These are phyloP conservation scores for Fusarium verrucosum DNA, from an alignment of 2,329 filamentous ascomycete genomes.

Conservation along the genomic window DNA sequence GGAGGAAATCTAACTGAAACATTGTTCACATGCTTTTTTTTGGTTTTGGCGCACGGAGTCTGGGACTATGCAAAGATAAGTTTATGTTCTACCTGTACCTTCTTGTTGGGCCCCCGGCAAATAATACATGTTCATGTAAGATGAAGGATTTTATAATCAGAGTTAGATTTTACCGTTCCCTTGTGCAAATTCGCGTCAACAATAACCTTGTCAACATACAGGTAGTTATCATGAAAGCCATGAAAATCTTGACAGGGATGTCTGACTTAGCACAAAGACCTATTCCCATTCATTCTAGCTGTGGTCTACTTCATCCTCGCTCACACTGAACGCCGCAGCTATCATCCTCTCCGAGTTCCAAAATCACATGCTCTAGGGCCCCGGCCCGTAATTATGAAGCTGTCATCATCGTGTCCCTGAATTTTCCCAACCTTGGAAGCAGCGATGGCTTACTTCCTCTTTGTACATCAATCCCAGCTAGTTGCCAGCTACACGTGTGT, in stretches of 20 bases:
- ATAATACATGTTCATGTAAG: background rate
- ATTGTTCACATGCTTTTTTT: background rate
- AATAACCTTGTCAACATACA: no score
- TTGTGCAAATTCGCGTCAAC: no score
- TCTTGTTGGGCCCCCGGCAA: background rate
- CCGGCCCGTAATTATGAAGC: background rate
- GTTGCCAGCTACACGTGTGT: slow-evolving; percentile 27
- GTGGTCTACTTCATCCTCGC: slow-evolving; percentile 14
- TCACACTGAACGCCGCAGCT: slow-evolving; percentile 2
- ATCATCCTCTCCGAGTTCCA: background rate
- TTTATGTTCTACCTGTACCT: background rate
- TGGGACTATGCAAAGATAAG: background rate
- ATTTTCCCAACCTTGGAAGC: background rate
- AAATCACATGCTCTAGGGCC: background rate
- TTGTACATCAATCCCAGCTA: background rate
- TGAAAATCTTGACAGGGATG: background rate
- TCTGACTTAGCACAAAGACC: slow-evolving; percentile 7
- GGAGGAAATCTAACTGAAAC: background rate
- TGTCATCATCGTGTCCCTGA: background rate
- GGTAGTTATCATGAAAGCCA: background rate
- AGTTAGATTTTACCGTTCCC: background rate
- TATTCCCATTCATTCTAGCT: slow-evolving; percentile 36
- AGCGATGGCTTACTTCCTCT: background rate
- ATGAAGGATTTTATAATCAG: background rate
- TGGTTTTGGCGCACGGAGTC: background rate